These are phyloP conservation scores for Canavalia gladiata DNA, from an alignment of 306 rosid genomes.

Conservation along the genomic window DNA sequence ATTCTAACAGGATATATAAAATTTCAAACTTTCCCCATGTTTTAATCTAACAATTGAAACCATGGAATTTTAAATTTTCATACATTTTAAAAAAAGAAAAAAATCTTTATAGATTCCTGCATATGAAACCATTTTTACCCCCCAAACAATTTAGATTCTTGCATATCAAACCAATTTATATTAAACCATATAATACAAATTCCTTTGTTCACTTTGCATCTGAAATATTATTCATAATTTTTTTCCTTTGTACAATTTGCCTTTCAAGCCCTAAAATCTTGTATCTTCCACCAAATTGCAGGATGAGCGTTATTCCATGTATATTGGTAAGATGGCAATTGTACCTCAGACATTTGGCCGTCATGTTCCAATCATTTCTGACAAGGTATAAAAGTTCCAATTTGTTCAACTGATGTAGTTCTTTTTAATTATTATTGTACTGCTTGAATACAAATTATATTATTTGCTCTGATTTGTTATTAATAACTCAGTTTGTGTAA, in stretches of 20 bases:
- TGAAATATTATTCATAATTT: neutral
- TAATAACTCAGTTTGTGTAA: neutral
- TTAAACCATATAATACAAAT: neutral
- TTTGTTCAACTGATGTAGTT: neutral
- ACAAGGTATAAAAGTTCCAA: constrained; percentile 64
- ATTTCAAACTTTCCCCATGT: neutral
- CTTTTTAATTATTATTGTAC: constrained; percentile 13
- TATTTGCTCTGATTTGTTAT: neutral
- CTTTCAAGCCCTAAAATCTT: constrained; percentile 31
- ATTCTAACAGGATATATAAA: neutral
- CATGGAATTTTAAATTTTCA: neutral
- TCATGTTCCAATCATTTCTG: constrained; percentile 87
- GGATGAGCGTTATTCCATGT: constrained; percentile 94
- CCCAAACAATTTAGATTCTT: neutral
- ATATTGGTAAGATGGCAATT: constrained; percentile 88
- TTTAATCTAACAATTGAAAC: neutral
- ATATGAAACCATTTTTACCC: too few species aligned
- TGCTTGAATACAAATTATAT: constrained; percentile 21
- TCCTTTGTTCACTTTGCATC: neutral
- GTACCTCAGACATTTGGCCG: constrained; percentile 96
- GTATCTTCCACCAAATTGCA: constrained; percentile 51
- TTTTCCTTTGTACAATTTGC: neutral
- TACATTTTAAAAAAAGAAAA: neutral
- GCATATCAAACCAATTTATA: neutral
- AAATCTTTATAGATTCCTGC: too few species aligned